Evolutionary conservation across 495 filamentous ascomycete species (phyloP).

Genomic region (Podospora conica): DNA sequence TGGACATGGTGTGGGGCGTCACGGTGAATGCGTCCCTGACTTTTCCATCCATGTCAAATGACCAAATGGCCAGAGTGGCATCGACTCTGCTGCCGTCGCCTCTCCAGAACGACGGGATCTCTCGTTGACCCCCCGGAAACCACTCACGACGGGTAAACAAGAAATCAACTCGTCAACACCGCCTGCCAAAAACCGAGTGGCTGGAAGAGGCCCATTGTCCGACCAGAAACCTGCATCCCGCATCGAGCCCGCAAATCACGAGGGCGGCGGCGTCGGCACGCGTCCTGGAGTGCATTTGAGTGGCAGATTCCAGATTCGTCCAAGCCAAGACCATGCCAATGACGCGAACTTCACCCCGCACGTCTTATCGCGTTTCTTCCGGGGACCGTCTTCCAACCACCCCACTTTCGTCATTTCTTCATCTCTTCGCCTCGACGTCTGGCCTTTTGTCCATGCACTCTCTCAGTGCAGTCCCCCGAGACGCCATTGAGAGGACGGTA

Average conservation of each 20-base stretch:
- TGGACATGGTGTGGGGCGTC: not conserved
- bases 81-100: not conserved
- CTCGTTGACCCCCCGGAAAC: not conserved
- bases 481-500: not conserved
- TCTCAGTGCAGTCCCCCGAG: not conserved
- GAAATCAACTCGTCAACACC: not conserved
- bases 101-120: not conserved
- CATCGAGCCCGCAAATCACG: not conserved
- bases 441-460: not conserved
- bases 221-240: not conserved
- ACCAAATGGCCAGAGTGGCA: too few species aligned
- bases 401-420: not conserved
- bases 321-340: not conserved
- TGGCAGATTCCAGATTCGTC: not conserved
- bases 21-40: not conserved
- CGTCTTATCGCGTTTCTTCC: not conserved
- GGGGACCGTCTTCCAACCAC: not conserved
- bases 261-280: not conserved
- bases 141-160: not conserved
- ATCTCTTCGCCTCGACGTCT: not conserved
- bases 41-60: too few species aligned
- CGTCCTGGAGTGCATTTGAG: not conserved
- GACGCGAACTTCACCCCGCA: not conserved
- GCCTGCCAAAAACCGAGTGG: not conserved
- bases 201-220: not conserved